These are phyloP conservation scores for Periglandula ipomoeae DNA, from an alignment of 2,329 filamentous ascomycete genomes.

Conservation along the genomic window DNA sequence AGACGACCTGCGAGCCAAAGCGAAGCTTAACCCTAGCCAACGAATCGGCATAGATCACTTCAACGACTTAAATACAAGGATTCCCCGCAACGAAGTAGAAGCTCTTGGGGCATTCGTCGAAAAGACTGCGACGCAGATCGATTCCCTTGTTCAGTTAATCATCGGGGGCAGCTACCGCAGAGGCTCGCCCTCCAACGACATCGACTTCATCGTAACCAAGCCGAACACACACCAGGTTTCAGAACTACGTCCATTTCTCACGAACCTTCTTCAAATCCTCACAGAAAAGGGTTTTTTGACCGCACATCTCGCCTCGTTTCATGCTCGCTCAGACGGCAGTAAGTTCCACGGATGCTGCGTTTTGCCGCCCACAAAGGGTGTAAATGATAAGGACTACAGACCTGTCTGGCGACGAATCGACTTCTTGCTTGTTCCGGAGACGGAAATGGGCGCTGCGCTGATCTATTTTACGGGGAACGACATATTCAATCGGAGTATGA, in stretches of 20 bases:
- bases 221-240: constrained; percentile 40
- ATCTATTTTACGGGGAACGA: constrained; percentile 97
- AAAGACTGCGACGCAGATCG: constrained; percentile 47
- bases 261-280: constrained; percentile 53
- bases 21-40: constrained; percentile 59
- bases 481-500: constrained; percentile 82
- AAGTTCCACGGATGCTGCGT: constrained; percentile 88
- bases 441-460: constrained; percentile 72
- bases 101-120: constrained; percentile 58
- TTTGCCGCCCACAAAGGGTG: constrained; percentile 39
- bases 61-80: constrained; percentile 67
- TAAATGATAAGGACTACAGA: constrained; percentile 23
- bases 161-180: constrained; percentile 80
- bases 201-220: constrained; percentile 78
- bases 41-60: constrained; percentile 70
- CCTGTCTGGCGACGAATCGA: constrained; percentile 73
- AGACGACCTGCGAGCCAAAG: constrained; percentile 56
- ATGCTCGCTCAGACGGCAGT: constrained; percentile 43
- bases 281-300: constrained; percentile 57
- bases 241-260: constrained; percentile 54
- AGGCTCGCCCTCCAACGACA: constrained; percentile 68
- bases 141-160: constrained; percentile 57
- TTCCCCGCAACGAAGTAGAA: constrained; percentile 68
- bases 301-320: constrained; percentile 52
- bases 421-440: constrained; percentile 70